phyloP scores from a whole-genome alignment of 352 stramenopile species.

The Globisporangium irregulare region DNA sequence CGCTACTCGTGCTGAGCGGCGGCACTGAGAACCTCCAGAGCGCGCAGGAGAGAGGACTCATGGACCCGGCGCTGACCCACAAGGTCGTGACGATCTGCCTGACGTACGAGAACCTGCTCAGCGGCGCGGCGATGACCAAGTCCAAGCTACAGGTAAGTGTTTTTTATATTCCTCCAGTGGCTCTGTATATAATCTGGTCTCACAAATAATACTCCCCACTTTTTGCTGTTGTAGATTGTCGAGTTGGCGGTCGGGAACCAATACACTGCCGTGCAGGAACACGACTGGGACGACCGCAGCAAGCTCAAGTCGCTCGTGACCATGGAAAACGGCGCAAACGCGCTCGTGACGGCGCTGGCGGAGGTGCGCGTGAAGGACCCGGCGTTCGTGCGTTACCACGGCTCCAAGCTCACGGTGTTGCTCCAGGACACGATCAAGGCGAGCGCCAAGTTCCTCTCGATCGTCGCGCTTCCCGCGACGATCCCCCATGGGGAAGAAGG shows the following conservation, averaged over 20 bases:
- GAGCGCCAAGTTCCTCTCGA: conserved; percentile 47
- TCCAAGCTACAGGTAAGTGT: conserved; percentile 42
- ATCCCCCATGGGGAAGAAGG: conserved; percentile 8
- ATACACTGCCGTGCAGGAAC: conserved; percentile 21
- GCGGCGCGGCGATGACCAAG: conserved; percentile 26
- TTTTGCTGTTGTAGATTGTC: conserved; percentile 29
- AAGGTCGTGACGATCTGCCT: conserved; percentile 67
- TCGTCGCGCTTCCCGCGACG: conserved; percentile 34
- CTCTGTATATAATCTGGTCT: too few species aligned
- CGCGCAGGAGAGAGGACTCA: conserved; percentile 20
- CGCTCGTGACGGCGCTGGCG: conserved; percentile 49
- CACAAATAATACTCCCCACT: too few species aligned
- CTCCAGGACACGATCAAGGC: conserved; percentile 75
- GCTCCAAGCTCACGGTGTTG: conserved; percentile 75
- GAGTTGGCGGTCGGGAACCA: conserved; percentile 45
- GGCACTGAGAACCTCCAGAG: conserved; percentile 44
- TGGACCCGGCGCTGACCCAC: conserved; percentile 44
- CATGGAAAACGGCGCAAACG: conserved; percentile 54
- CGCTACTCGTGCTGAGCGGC: conserved; percentile 51
- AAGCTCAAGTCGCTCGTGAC: conserved; percentile 48
- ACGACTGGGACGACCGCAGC: conserved; percentile 23
- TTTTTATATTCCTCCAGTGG: too few species aligned
- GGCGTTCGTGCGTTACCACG: conserved; percentile 73
- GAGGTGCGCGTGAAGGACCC: conserved; percentile 49
- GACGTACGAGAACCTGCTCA: conserved; percentile 51